Evolutionary conservation across 208 protist species (phyloP).

Genomic region (Trypanosoma boissoni): DNA sequence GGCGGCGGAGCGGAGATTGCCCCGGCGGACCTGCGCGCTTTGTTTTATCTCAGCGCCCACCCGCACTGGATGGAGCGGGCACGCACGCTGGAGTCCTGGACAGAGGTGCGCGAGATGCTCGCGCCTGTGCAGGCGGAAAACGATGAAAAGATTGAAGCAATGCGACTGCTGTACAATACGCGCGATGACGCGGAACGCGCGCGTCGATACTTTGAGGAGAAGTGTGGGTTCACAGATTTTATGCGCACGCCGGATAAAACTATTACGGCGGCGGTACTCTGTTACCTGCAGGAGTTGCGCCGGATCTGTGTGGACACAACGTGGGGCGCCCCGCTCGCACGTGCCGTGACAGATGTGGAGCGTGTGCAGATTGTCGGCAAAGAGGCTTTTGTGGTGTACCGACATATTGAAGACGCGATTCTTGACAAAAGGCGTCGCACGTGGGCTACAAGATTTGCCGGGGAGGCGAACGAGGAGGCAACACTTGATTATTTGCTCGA

Average conservation of each 20-base stretch:
- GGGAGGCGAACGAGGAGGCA: slow-evolving; percentile 80
- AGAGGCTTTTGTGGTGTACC: slow-evolving; percentile 71
- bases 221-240: slow-evolving; percentile 89
- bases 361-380: slow-evolving; percentile 67
- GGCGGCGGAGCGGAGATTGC: slow-evolving; percentile 35
- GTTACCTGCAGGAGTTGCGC: slow-evolving; percentile 71
- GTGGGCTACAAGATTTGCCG: slow-evolving; percentile 82
- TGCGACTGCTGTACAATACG: slow-evolving; percentile 78
- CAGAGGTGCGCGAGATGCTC: slow-evolving; percentile 56
- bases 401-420: slow-evolving; percentile 76
- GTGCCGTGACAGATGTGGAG: slow-evolving; percentile 66
- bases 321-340: slow-evolving; percentile 68
- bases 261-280: slow-evolving; percentile 79
- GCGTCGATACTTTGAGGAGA: slow-evolving; percentile 85
- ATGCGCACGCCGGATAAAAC: slow-evolving; percentile 83
- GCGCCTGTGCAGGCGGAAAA: slow-evolving; percentile 34
- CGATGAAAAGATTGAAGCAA: slow-evolving; percentile 81
- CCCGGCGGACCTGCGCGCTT: slow-evolving; percentile 57
- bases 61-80: slow-evolving; percentile 36
- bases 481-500: slow-evolving; percentile 89
- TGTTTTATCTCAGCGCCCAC: slow-evolving; percentile 76
- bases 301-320: slow-evolving; percentile 63
- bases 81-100: slow-evolving; percentile 40
- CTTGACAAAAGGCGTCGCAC: slow-evolving; percentile 75
- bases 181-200: slow-evolving; percentile 67